Base-by-base conservation (phyloP, 176 grass and related monocot species). In the Dactylis glomerata region DNA sequence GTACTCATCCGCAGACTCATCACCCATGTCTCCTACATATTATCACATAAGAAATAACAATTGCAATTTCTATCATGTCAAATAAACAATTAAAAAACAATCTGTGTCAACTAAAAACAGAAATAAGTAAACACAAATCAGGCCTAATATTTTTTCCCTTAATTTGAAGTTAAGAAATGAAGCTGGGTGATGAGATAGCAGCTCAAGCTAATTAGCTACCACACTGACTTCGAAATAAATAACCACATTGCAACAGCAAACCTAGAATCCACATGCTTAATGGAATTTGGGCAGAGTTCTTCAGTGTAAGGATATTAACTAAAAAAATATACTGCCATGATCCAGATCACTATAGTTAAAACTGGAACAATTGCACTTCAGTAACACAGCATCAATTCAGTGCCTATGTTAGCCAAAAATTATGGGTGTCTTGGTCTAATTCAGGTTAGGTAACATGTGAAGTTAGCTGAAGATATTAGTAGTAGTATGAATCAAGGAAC, bases 251-350 rank as follows among this genome's bases (percentile, higher is more conserved):
- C 52, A 50, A 72, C 15, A 61, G 19, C 11, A 19, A 76, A 38
- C 17, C 23, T 41, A 62, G 20, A 9, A 67, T 73, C 52, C 52
- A 71, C 73, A 78, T 63, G 63, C 31, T 72, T 66, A 76, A 81
- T 75, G 23, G 6, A 17, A 77, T 17, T 24, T 22, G 24, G 27
- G 42, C 62, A 82, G 49, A 81, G 67, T 33, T 52, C 52, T 77
- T 62, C 23, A 24, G 61, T 27, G 56, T 51, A 64, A 65, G 59
- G 19, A 68, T 5, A 52, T 41, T 31, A 49, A 69, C 24, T 41
- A 57, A 14, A 73, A 2, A 78, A 19, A 86, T 74, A 44, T 74
- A 64, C 23, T 66, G 69, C 17, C 1, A 6, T 20, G 33, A 62
- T 16, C 16, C 61, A 59, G 19, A 52, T n/a, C 30, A 56, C 44